Evolutionary conservation across 1,139 yeast genomes (phyloP).

Genomic region (Meyerozyma smithsonii): DNA sequence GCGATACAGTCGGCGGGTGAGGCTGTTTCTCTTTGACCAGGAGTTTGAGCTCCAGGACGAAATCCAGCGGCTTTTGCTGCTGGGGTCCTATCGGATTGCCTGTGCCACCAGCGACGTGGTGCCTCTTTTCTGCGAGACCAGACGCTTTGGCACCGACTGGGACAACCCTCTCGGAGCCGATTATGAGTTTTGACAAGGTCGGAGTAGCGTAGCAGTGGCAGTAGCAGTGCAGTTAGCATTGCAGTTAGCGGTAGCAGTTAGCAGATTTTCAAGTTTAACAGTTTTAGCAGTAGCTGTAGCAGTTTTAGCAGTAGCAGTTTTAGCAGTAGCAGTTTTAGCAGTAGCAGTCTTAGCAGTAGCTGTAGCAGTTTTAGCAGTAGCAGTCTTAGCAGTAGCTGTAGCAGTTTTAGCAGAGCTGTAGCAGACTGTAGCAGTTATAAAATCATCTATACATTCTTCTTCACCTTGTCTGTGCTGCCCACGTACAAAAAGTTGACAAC

Average conservation of each 20-base stretch:
- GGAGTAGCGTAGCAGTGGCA: no score
- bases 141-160: conserved; percentile 18
- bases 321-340: not conserved
- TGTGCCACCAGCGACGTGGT: conserved; percentile 24
- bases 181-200: conserved; percentile 4
- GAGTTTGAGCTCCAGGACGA: conserved; percentile 11
- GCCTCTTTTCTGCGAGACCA: conserved; percentile 16
- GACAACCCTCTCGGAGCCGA: conserved; percentile 17
- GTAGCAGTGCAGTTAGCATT: no score
- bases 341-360: not conserved
- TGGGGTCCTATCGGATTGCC: conserved; percentile 10
- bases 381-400: not conserved
- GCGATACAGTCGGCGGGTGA: conserved; percentile 8
- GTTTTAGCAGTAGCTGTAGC: not conserved
- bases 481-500: conserved; percentile 59
- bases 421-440: not conserved
- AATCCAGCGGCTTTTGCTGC: conserved; percentile 11
- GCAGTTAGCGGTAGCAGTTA: not conserved
- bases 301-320: not conserved
- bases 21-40: conserved; percentile 10
- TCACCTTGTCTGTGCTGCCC: conserved; percentile 25
- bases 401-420: no score
- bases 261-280: not conserved
- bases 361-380: not conserved
- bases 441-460: conserved; percentile 26